Percentiles rank a stretch among this genome's conserved stretches.
Conservation (phyloP, 495 filamentous ascomycete genomes). For the Penicillium pancosmium region DNA sequence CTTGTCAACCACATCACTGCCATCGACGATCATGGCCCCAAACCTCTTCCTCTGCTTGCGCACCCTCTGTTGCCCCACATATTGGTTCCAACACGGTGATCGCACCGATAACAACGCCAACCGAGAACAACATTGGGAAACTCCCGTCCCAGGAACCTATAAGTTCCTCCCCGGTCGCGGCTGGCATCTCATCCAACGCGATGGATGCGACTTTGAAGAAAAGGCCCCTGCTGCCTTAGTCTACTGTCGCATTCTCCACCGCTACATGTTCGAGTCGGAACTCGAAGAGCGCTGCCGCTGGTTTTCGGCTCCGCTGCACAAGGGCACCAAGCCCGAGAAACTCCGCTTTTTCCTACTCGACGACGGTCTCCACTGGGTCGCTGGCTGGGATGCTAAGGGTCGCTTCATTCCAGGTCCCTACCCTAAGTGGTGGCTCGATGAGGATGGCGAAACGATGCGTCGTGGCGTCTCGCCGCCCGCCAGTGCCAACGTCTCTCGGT, state of each 20-base stretch:
- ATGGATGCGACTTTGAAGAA: constrained; percentile 41
- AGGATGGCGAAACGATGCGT: constrained; percentile 43
- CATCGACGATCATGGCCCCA: constrained; percentile 40
- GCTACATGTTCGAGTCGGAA: constrained; percentile 49
- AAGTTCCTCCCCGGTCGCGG: constrained; percentile 46
- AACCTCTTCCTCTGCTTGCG: constrained; percentile 51
- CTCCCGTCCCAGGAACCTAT: constrained; percentile 48
- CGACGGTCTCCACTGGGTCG: constrained; percentile 46
- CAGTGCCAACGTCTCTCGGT: constrained; percentile 44
- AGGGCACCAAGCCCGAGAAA: constrained; percentile 38
- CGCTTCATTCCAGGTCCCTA: constrained; percentile 50
- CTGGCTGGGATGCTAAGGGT: constrained; percentile 48
- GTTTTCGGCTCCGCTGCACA: constrained; percentile 38
- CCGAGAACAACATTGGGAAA: constrained; percentile 50
- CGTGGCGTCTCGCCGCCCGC: constrained; percentile 41
- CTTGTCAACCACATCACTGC: constrained; percentile 8
- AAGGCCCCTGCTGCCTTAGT: constrained; percentile 43
- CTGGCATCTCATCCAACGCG: constrained; percentile 47
- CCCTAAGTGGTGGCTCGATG: constrained; percentile 46
- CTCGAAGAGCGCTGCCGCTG: constrained; percentile 47
- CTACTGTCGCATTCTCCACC: constrained; percentile 52
- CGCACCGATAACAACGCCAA: constrained; percentile 40
- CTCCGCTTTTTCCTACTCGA: constrained; percentile 49
- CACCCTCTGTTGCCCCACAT: constrained; percentile 42
- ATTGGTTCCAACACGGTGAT: constrained; percentile 49